phyloP scores from a whole-genome alignment of 176 grass and related monocot species.

The Luzula sylvatica region DNA sequence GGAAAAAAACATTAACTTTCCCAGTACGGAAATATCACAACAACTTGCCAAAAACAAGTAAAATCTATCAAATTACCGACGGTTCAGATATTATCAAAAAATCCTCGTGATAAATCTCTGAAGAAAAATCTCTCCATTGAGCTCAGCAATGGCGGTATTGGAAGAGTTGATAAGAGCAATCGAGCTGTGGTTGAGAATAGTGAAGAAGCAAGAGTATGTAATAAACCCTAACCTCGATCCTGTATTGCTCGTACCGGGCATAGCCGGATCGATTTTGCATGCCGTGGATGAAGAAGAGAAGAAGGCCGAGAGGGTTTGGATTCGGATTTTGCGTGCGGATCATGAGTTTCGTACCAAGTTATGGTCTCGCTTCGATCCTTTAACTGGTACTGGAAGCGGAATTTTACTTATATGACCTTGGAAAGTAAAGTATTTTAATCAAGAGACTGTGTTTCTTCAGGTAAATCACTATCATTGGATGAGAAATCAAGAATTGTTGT shows the following conservation, averaged over 20 bases:
- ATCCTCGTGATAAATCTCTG: no score
- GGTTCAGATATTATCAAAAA: no score
- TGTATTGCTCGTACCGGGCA: constrained; percentile 74
- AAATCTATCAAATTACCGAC: no score
- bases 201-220: constrained; percentile 53
- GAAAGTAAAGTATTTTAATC: background rate
- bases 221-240: constrained; percentile 75
- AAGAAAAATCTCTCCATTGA: background rate
- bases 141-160: constrained; percentile 34
- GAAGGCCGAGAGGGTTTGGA: constrained; percentile 61
- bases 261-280: constrained; percentile 65
- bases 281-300: constrained; percentile 75
- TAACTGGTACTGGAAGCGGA: constrained; percentile 37
- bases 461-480: constrained; percentile 78
- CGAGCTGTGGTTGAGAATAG: constrained; percentile 74
- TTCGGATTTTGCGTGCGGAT: constrained; percentile 66
- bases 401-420: background rate
- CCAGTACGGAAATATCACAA: no score
- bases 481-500: constrained; percentile 59
- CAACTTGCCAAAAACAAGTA: no score
- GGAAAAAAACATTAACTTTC: no score
- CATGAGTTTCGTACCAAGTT: constrained; percentile 78
- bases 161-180: constrained; percentile 79
- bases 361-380: constrained; percentile 76
- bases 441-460: constrained; percentile 18